Percentiles rank a stretch among this genome's conserved stretches.
Conservation (phyloP, 805 yeast genomes). For the Yarrowia keelungensis region DNA sequence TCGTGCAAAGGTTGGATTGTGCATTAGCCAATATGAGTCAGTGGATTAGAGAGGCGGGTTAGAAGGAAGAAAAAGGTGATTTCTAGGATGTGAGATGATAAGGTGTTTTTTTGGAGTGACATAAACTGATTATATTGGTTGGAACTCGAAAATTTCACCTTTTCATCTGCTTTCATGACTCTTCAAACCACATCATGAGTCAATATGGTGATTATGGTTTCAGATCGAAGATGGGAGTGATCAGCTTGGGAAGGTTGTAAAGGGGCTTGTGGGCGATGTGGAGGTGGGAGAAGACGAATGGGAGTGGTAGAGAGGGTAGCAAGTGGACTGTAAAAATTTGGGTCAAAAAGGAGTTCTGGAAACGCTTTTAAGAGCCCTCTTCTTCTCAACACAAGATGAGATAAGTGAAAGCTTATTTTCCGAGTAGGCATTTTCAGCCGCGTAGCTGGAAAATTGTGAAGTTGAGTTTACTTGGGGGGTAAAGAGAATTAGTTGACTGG, state of each 20-base stretch:
- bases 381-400: neutral
- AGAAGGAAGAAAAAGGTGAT: neutral
- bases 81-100: neutral
- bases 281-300: neutral
- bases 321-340: no score
- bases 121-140: no score
- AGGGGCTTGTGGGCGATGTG: neutral
- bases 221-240: neutral
- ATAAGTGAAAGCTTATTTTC: constrained; percentile 1
- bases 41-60: neutral
- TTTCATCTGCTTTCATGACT: no score
- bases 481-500: no score
- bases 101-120: no score
- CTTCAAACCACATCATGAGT: neutral
- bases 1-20: constrained; percentile 1
- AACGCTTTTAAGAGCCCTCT: no score
- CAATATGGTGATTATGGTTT: constrained; percentile 2
- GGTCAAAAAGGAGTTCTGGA: no score
- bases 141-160: neutral
- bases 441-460: neutral
- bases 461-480: no score
- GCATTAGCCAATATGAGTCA: constrained; percentile 33
- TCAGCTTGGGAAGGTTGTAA: neutral
- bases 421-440: constrained; percentile 10
- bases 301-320: no score